Conservation (phyloP, 2,329 filamentous ascomycete genomes). For the Aureobasidium uvarum region DNA sequence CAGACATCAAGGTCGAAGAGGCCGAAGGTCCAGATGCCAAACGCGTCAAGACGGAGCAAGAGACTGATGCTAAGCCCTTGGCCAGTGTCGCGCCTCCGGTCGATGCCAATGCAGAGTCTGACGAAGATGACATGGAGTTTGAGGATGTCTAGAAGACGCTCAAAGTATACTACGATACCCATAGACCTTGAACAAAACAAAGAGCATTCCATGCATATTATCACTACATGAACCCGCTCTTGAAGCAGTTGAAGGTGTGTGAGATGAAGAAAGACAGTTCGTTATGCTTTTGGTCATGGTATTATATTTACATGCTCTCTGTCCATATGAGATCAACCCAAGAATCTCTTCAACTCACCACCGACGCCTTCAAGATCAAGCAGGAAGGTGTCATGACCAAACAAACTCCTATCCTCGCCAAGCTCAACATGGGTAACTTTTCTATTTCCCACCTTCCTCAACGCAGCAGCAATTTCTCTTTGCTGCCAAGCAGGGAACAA, state of each 20-base stretch:
- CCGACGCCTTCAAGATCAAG: conserved; percentile 91
- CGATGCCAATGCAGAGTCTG: conserved; percentile 46
- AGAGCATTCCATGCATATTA: not conserved
- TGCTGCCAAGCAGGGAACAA: conserved; percentile 98
- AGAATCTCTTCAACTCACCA: conserved; percentile 74
- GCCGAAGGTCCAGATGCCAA: conserved; percentile 55
- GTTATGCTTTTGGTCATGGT: conserved; percentile 11
- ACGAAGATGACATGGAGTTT: conserved; percentile 50
- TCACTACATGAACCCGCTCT: not conserved
- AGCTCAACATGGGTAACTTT: conserved; percentile 85
- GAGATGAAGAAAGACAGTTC: not conserved
- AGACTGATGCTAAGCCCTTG: conserved; percentile 34
- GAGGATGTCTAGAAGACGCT: conserved; percentile 41
- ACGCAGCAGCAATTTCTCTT: conserved; percentile 82
- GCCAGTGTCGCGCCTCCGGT: conserved; percentile 30
- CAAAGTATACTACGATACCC: conserved; percentile 20
- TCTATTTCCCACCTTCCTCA: conserved; percentile 73
- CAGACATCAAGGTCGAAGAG: conserved; percentile 34
- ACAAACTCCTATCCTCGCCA: conserved; percentile 89
- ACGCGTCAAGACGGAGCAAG: conserved; percentile 59
- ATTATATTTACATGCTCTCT: not conserved
- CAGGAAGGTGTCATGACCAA: conserved; percentile 95
- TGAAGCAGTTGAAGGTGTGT: not conserved
- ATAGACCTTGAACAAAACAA: not conserved
- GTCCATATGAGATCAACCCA: conserved; percentile 53